Base-by-base conservation (phyloP, 805 yeast species). In the Tetrapisispora namnaoensis region DNA sequence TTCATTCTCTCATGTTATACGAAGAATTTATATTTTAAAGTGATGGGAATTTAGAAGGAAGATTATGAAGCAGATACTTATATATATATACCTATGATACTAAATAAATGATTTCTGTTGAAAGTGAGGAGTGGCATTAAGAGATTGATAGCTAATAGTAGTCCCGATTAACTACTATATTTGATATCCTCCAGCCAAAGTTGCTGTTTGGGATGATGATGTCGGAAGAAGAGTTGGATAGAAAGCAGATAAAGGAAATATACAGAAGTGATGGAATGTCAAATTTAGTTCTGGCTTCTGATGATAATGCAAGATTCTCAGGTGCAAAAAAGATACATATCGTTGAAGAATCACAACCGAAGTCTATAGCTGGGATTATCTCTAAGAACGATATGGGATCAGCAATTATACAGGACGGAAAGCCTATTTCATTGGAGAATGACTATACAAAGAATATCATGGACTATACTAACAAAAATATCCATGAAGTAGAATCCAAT, bases 181-280 rank as follows among this genome's bases (percentile, higher is more conserved):
- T n/a, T n/a, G n/a, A n/a, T n/a, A n/a, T n/a, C n/a, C n/a, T n/a
- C n/a, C n/a, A n/a, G n/a, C n/a, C n/a, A n/a, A n/a, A n/a, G n/a
- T n/a, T n/a, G n/a, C 8, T 24, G 4, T 24, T 3, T n/a, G n/a
- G 37, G 37, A 27, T 4, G 11, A 45, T 45, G 48, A 6, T 11
- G 5, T 22, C 35, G 2, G 22, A 28, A 9, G 17, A 17, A 27
- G 35, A 52, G 22, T 55, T 49, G 21, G 59, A 57, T 13, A 50
- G 45, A 32, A 51, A 56, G 43, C 59, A 58, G 47, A 62, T 65
- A 24, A 57, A 56, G 36, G 66, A 65, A 61, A 53, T 62, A 6
- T 82, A 80, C 64, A 74, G 79, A 54, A 78, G 80, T 56, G 83
- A 80, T 61, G 86, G 78, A 60, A 83, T 86, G 89, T 76, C 95